A percentile compares a stretch with the other conserved stretches of the same genome.
Evolutionary conservation across 2,329 filamentous ascomycete species (phyloP).

Genomic region (Zasmidium angulare): DNA sequence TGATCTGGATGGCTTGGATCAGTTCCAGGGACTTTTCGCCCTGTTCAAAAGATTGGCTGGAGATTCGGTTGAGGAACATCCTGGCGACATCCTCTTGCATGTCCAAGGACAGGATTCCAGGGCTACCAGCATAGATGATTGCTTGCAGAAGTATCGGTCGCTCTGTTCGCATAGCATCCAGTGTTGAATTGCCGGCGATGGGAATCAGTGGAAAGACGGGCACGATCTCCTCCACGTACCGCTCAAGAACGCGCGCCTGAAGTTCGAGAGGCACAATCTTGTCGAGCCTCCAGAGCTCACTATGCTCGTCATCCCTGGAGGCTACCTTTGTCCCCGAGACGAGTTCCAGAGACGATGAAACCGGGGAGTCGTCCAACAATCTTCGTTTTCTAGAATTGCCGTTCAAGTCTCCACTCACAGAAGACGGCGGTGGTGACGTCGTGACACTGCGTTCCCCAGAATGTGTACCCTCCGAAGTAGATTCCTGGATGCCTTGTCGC

Average conservation of each 20-base stretch:
- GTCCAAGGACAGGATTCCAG: slow-evolving; percentile 50
- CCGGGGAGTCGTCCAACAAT: neutral
- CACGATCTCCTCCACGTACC: slow-evolving; percentile 22
- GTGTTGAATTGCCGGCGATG: slow-evolving; percentile 9
- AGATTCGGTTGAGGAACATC: slow-evolving; percentile 69
- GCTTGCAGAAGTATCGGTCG: slow-evolving; percentile 56
- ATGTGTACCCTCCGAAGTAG: neutral
- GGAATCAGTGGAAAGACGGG: slow-evolving; percentile 24
- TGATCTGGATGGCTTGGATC: slow-evolving; percentile 73
- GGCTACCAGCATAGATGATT: slow-evolving; percentile 54
- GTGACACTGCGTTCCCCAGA: neutral
- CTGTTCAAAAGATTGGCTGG: slow-evolving; percentile 67
- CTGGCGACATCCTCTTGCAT: slow-evolving; percentile 63
- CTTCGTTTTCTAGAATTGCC: slow-evolving; percentile 16
- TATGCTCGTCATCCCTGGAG: neutral
- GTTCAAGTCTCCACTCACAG: neutral
- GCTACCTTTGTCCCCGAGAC: neutral
- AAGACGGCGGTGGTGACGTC: neutral
- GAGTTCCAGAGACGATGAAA: neutral
- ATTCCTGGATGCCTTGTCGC: slow-evolving; percentile 24
- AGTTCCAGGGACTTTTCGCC: slow-evolving; percentile 75
- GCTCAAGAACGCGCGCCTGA: slow-evolving; percentile 21
- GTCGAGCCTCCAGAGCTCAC: slow-evolving; percentile 21
- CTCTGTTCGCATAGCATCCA: slow-evolving; percentile 15
- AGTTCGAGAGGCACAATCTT: slow-evolving; percentile 16